Conservation (phyloP, 225 moss, liverwort and hornwort genomes). For the Antitrichia curtipendula region DNA sequence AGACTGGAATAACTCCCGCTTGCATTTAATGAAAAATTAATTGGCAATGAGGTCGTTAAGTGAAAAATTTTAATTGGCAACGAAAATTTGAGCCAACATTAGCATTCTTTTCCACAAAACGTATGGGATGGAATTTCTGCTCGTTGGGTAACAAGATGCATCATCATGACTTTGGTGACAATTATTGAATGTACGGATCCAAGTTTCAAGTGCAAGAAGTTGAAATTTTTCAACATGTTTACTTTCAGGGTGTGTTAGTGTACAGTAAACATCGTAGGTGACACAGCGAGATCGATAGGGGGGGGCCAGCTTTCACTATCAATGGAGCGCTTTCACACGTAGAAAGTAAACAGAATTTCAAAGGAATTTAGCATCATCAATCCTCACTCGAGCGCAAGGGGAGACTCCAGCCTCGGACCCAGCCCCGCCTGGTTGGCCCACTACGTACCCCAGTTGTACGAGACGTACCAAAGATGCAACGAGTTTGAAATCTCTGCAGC, state of each 20-base stretch:
- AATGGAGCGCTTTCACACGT: too few species aligned
- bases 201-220: background rate
- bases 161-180: background rate
- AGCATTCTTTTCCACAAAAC: background rate
- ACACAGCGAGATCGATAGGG: background rate
- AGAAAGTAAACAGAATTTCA: background rate
- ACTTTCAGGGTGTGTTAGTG: background rate
- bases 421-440: background rate
- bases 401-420: background rate
- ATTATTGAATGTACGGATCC: background rate
- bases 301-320: background rate
- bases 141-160: background rate
- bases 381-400: background rate
- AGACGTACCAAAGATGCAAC: background rate
- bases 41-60: background rate
- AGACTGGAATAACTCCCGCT: background rate
- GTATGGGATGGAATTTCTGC: background rate
- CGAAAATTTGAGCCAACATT: background rate
- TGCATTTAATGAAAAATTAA: background rate
- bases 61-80: too few species aligned
- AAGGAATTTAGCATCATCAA: background rate
- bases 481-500: background rate
- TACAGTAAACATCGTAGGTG: background rate
- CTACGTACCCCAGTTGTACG: background rate
- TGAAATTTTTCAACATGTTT: background rate